Evolutionary conservation across 2,329 filamentous ascomycete genomes (phyloP).

Genomic region (Lanzia echinophila): DNA sequence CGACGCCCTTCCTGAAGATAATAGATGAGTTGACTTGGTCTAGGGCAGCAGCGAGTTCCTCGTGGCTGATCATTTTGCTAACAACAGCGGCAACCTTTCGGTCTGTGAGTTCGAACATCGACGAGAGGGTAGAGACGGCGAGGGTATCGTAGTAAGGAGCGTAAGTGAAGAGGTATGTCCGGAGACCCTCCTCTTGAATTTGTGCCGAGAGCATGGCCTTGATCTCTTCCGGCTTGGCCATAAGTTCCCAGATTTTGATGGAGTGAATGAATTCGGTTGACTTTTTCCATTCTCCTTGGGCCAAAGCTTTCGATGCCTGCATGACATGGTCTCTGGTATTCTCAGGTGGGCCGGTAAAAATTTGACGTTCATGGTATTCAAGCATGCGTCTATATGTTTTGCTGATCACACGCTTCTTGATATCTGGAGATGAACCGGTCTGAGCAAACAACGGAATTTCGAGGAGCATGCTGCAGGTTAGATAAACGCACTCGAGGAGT

Average conservation of each 20-base stretch:
- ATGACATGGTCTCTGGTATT: constrained; percentile 99
- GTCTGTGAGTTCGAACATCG: constrained; percentile 90
- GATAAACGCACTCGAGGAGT: constrained; percentile 94
- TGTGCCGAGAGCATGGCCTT: constrained; percentile 96
- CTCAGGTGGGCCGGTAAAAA: constrained; percentile 96
- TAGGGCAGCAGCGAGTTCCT: constrained; percentile 90
- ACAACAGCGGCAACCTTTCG: constrained; percentile 92
- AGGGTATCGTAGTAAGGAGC: constrained; percentile 98
- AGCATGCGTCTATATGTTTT: constrained; percentile 99
- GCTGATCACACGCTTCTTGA: constrained; percentile 96
- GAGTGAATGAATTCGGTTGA: constrained; percentile 86
- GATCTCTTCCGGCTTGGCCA: constrained; percentile 87
- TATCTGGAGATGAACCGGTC: constrained; percentile 90
- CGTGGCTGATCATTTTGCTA: constrained; percentile 99
- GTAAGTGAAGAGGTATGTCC: constrained; percentile 98
- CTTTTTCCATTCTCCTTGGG: constrained; percentile 98
- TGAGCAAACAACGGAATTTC: constrained; percentile 97
- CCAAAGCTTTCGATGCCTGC: constrained; percentile 95
- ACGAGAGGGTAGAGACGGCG: constrained; percentile 73
- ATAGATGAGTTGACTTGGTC: constrained; percentile 97
- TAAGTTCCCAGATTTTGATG: constrained; percentile 99
- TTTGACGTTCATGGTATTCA: constrained; percentile 98
- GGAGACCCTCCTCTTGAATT: constrained; percentile 96
- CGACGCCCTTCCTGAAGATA: constrained; percentile 99
- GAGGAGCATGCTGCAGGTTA: constrained; percentile 98